phyloP scores from a whole-genome alignment of 2,329 filamentous ascomycete species.

The Chrysoporthe cubensis region DNA sequence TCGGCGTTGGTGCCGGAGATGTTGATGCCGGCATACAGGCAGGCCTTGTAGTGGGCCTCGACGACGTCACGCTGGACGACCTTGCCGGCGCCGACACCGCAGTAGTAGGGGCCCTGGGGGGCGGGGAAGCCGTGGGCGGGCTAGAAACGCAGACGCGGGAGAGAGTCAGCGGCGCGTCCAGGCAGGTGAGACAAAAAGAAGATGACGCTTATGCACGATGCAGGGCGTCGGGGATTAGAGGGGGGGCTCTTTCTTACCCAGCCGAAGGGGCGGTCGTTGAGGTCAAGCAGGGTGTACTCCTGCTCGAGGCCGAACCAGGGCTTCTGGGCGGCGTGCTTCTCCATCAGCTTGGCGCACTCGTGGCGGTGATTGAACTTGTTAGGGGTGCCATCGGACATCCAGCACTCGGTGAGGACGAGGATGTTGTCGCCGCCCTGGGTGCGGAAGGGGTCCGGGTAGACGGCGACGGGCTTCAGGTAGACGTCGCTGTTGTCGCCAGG shows the following conservation, averaged over 20 bases:
- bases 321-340: conserved; percentile 77
- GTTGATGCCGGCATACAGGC: conserved; percentile 84
- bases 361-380: conserved; percentile 99
- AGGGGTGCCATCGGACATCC: conserved; percentile 89
- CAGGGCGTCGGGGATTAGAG: no score
- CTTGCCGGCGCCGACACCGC: conserved; percentile 95
- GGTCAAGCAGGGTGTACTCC: conserved; percentile 92
- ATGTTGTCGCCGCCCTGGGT: conserved; percentile 75
- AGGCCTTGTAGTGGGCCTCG: conserved; percentile 87
- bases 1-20: conserved; percentile 99
- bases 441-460: conserved; percentile 79
- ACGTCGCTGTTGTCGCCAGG: conserved; percentile 91
- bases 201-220: no score
- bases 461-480: conserved; percentile 88
- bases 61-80: conserved; percentile 98
- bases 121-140: conserved; percentile 84
- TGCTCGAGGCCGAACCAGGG: conserved; percentile 99
- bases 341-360: conserved; percentile 88
- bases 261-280: conserved; percentile 86
- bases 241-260: conserved; percentile 51
- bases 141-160: background rate
- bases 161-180: background rate
- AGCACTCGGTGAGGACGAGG: conserved; percentile 92
- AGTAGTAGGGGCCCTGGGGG: conserved; percentile 95
- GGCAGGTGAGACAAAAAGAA: no score